Evolutionary conservation across 108 stramenopile species (phyloP), one percentile per base, ranked within the genome.

Genomic region (Cyclotella choctawhatcheeana): DNA sequence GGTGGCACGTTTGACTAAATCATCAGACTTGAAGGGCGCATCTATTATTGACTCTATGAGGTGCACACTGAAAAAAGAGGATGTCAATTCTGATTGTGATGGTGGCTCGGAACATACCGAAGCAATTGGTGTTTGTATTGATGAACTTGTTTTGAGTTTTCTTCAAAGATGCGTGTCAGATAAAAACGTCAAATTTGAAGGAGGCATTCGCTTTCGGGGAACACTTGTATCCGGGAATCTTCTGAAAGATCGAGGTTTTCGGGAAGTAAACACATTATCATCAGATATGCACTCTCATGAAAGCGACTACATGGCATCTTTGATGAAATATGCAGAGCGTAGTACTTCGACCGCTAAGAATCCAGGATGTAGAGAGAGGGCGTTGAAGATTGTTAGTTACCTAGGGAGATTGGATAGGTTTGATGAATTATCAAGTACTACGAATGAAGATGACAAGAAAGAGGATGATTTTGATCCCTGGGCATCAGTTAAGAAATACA

Each of bases 231-330:
- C 80, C 25, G 77, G 80, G 1, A 75, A 58, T 13, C 25, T 94
- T 2, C 79, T 94, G 53, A 88, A 91, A 64, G 81, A 76, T 2
- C 79, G 93, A 22, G 93, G 93, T 14, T 94, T 94, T 69, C 43
- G 64, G 10, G 88, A 88, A 30, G 87, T 89, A n/a, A 61, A 69
- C 24, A 69, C 59, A 32, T 66, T 94, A 29, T 60, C 76, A 24
- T 67, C 55, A 7, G 93, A 94, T 64, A 90, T 94, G 88, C 89
- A 91, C 16, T 85, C 89, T 26, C 93, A 94, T 70, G 86, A 92
- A 37, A 89, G 86, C 14, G 71, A 67, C 55, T 79, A 83, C 25
- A 83, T 90, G 51, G 81, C 77, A 0, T 88, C 87, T 21, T 47
- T 92, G 50, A 52, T 68, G 35, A 79, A 69, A 13, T 94, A 89